Base-by-base conservation (phyloP, 768 basidiomycete species). In the Lactifluus subvellereus region DNA sequence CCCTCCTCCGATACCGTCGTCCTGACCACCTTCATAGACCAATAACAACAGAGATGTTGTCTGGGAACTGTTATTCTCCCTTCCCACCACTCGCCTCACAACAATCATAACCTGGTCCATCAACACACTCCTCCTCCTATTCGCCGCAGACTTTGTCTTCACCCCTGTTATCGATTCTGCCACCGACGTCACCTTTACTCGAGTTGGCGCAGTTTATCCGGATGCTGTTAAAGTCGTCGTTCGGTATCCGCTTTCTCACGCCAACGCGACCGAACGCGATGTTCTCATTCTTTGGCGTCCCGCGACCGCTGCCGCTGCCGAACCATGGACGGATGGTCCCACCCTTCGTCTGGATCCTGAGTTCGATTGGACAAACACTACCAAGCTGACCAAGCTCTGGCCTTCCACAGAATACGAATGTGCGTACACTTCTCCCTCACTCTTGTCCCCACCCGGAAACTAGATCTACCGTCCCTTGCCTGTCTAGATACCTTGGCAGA, bases 371-470 rank as follows among this genome's bases (percentile, higher is more conserved):
- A 80, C 83, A 14, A 75, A 75, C 52, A 84, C 83, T 7, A 79
- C 79, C 47, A 77, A 74, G 57, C 66, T 91, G 27, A 68, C 72
- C 18, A 80, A 80, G n/a, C 80, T 91, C 7, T 87, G 84, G 83
- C 87, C 89, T 0, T 78, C 75, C 57, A 89, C 86, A 1, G 69
- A 75, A 9, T 91, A 91, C 66, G 84, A 91, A 77, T 90, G 87
- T 87, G 50, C 66, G 82, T 74, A 20, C 27, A 27, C n/a, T 6
- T 40, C 52, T 6, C 59, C 54, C 63, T 61, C 51, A 40, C 3
- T 20, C n/a, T 47, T 48, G 47, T 38, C 49, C 62, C 32, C 62
- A n/a, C 55, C 55, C 16, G 49, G 9, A 33, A n/a, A 16, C 27
- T 32, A 27, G 40, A 27, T 27, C 65, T 42, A 60, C 47, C 56